Evolutionary conservation across 1,284 basidiomycete genomes (phyloP), one percentile per base, ranked within the genome.

Genomic region (Apiotrichum gamsii): DNA sequence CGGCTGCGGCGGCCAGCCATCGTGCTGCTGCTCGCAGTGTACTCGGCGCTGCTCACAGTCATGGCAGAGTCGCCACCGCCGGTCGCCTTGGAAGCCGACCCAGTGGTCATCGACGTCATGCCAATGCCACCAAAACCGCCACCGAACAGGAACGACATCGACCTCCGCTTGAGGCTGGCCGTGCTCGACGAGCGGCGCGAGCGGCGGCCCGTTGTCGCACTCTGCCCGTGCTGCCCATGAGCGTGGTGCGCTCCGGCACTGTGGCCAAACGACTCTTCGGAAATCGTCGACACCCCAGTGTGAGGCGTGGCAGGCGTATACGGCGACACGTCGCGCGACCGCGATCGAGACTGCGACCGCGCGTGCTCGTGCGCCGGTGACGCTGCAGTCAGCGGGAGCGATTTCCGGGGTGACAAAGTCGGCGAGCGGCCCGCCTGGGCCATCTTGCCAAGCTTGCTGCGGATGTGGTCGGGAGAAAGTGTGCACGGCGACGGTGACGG

Each of bases 121-220:
- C 39, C 25, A 11, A 28, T 28, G 25, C 25, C 25, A 37, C 49
- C 49, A n/a, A 45, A 39, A 20, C 64, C 68, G 6, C 51, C 56
- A 19, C 65, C 65, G 24, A 69, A 70, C 18, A 70, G 49, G 60
- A 65, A 67, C 24, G 59, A 62, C 32, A 54, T 62, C 3, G 63
- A 61, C 44, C 67, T 54, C 28, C 64, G 55, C 34, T 49, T n/a
- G 47, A 51, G 29, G 50, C 43, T 24, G 49, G 45, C 48, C 51
- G 57, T 10, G 49, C 52, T 35, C 46, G 55, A 31, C 43, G 49
- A 33, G 51, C 49, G 44, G 14, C 50, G 28, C 13, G 52, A 28
- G 18, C 57, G 47, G 18, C 57, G 47, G 16, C 56, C 18, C 25
- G n/a, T n/a, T 28, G 25, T 28, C 8, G 8, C 25, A 28, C 25